These are phyloP conservation scores for Silene vulgaris DNA, from an alignment of 179 eudicot genomes.

Conservation along the genomic window DNA sequence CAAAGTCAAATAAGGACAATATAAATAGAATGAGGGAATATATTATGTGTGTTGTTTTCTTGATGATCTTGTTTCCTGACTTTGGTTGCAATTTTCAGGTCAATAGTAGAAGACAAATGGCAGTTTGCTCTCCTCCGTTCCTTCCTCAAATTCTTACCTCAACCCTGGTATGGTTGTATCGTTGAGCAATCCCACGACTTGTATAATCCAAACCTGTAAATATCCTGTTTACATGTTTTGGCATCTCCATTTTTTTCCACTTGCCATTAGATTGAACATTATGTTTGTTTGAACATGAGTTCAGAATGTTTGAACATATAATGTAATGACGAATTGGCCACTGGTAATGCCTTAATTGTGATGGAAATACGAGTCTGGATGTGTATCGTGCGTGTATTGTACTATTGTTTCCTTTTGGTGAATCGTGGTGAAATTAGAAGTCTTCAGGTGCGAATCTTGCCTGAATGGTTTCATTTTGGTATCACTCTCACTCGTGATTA, in stretches of 20 bases:
- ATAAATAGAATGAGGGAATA: neutral
- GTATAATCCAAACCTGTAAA: constrained; percentile 27
- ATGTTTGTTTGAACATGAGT: neutral
- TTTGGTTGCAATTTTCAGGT: constrained; percentile 25
- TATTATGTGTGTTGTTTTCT: too few species aligned
- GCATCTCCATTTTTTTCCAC: neutral
- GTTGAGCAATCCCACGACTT: constrained; percentile 16
- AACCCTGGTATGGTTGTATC: constrained; percentile 1
- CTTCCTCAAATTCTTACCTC: constrained; percentile 7
- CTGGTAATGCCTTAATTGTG: too few species aligned
- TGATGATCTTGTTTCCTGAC: constrained; percentile 1
- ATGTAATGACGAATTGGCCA: too few species aligned
- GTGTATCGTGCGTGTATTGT: too few species aligned
- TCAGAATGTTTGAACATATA: neutral
- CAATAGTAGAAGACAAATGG: constrained; percentile 27
- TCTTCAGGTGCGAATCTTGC: too few species aligned
- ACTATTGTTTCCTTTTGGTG: too few species aligned
- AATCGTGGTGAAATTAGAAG: too few species aligned
- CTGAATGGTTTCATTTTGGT: too few species aligned
- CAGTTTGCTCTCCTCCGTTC: constrained; percentile 3
- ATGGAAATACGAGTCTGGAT: too few species aligned
- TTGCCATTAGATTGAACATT: constrained; percentile 8
- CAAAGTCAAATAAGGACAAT: neutral
- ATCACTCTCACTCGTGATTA: too few species aligned
- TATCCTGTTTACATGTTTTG: constrained; percentile 16